These are phyloP conservation scores for Scedosporium aurantiacum DNA, from an alignment of 2,329 filamentous ascomycete species.

Conservation along the genomic window DNA sequence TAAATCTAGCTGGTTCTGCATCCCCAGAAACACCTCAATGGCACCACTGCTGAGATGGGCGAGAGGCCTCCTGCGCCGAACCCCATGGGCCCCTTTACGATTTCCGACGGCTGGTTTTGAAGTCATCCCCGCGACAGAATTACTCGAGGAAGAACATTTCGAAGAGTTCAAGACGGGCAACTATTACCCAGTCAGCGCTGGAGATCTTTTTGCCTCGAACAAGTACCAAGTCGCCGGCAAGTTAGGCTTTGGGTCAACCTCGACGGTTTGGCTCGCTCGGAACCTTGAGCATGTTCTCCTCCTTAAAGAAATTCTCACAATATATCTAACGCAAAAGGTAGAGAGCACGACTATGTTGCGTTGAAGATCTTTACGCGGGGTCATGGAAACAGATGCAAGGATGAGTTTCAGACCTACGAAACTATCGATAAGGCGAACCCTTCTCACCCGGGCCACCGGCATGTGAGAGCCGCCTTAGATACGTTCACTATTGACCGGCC, in stretches of 20 bases:
- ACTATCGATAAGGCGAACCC: slow-evolving; percentile 11
- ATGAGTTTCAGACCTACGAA: slow-evolving; percentile 14
- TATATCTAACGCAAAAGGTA: background rate
- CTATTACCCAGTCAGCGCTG: slow-evolving; percentile 14
- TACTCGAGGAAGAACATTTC: slow-evolving; percentile 14
- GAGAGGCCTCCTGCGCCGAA: background rate
- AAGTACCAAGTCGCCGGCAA: slow-evolving; percentile 15
- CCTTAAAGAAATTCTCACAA: background rate
- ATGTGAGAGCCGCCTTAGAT: slow-evolving; percentile 20
- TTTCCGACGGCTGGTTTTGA: slow-evolving; percentile 10
- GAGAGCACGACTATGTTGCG: background rate
- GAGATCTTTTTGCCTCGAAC: slow-evolving; percentile 11
- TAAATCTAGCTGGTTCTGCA: too few species aligned
- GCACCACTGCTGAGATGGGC: background rate
- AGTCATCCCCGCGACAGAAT: background rate
- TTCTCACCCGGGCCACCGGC: slow-evolving; percentile 17
- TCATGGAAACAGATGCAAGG: background rate
- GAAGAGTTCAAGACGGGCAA: slow-evolving; percentile 10
- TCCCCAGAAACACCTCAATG: too few species aligned
- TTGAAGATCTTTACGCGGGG: slow-evolving; percentile 13
- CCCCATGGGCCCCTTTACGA: background rate
- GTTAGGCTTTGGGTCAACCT: slow-evolving; percentile 14
- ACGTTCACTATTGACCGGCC: slow-evolving; percentile 17
- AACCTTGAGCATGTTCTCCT: slow-evolving; percentile 11
- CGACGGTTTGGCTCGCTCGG: slow-evolving; percentile 16